Evolutionary conservation across 371 early-diverging fungal genomes (phyloP).

Genomic region (Basidiobolus meristosporus): DNA sequence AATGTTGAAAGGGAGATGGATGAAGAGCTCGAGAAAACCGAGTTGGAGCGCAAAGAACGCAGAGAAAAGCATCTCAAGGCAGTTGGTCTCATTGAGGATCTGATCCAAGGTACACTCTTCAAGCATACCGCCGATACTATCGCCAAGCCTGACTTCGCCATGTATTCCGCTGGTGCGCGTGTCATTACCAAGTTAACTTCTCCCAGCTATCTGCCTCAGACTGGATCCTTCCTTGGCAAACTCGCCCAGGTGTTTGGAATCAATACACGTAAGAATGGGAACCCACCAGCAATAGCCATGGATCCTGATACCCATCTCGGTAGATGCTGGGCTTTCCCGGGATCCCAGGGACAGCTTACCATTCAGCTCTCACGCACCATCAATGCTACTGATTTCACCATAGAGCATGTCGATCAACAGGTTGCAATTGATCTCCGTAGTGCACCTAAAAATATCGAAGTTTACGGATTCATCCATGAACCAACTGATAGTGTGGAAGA

Average conservation of each 20-base stretch:
- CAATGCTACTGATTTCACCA: conserved; percentile 28
- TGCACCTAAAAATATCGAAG: conserved; percentile 40
- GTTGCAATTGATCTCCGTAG: conserved; percentile 24
- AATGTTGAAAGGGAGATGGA: too few relatives aligned
- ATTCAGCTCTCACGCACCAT: conserved; percentile 30
- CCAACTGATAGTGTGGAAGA: too few relatives aligned
- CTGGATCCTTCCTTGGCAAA: conserved; percentile 12
- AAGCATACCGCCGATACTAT: conserved; percentile 34
- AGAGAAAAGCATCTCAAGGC: too few relatives aligned
- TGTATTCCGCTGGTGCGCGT: conserved; percentile 34
- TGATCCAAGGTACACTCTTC: too few relatives aligned
- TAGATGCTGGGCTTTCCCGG: conserved; percentile 57
- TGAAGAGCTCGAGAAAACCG: too few relatives aligned
- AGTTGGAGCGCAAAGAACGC: too few relatives aligned
- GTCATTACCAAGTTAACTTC: conserved; percentile 36
- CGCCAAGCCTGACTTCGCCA: conserved; percentile 44
- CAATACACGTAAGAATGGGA: conserved; percentile 6
- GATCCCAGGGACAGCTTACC: conserved; percentile 33
- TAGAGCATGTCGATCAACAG: conserved; percentile 42
- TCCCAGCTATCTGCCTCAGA: conserved; percentile 12
- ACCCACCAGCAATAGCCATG: conserved; percentile 21
- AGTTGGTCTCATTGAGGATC: too few relatives aligned
- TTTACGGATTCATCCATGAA: conserved; percentile 43
- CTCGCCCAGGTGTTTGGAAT: too few relatives aligned
- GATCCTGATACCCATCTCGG: conserved; percentile 30